A percentile compares a stretch with the other conserved stretches of the same genome.
Evolutionary conservation across 768 basidiomycete species (phyloP).

Genomic region (Suillus fuscotomentosus): DNA sequence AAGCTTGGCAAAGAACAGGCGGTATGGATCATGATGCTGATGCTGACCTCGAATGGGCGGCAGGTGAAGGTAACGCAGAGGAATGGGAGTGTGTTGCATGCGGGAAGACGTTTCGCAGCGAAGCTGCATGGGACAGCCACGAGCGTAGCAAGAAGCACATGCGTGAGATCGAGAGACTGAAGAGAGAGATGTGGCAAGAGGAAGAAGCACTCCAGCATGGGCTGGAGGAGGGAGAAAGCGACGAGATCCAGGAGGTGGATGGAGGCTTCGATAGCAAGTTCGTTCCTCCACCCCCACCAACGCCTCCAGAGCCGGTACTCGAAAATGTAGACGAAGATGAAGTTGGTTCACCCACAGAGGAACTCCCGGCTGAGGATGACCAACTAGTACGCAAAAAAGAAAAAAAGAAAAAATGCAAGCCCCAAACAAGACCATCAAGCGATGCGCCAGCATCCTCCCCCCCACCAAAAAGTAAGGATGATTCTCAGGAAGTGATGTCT

Average conservation of each 20-base stretch:
- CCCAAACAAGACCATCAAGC: slow-evolving; percentile 1
- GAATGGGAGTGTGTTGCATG: slow-evolving; percentile 98
- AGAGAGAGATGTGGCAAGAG: slow-evolving; percentile 75
- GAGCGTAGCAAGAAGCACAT: slow-evolving; percentile 94
- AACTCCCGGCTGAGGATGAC: slow-evolving; percentile 7
- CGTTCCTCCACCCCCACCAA: slow-evolving; percentile 13
- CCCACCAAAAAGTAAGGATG: neutral
- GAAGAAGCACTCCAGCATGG: slow-evolving; percentile 61
- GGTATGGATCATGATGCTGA: slow-evolving; percentile 33
- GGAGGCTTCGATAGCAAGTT: slow-evolving; percentile 1
- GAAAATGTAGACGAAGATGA: slow-evolving; percentile 6
- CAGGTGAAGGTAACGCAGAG: slow-evolving; percentile 68
- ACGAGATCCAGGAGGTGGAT: slow-evolving; percentile 19
- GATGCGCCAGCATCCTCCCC: neutral
- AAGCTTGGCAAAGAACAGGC: slow-evolving; percentile 82
- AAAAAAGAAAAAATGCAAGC: slow-evolving; percentile 11
- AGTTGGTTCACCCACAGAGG: neutral
- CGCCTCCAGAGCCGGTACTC: slow-evolving; percentile 5
- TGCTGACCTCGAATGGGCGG: slow-evolving; percentile 73
- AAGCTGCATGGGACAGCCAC: slow-evolving; percentile 95
- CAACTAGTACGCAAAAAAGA: neutral
- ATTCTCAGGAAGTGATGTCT: slow-evolving; percentile 1
- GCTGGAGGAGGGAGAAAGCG: slow-evolving; percentile 30
- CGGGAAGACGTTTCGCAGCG: slow-evolving; percentile 82
- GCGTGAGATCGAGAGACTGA: slow-evolving; percentile 80